phyloP scores from a whole-genome alignment of 352 stramenopile species.

The Phytophthora litchii region DNA sequence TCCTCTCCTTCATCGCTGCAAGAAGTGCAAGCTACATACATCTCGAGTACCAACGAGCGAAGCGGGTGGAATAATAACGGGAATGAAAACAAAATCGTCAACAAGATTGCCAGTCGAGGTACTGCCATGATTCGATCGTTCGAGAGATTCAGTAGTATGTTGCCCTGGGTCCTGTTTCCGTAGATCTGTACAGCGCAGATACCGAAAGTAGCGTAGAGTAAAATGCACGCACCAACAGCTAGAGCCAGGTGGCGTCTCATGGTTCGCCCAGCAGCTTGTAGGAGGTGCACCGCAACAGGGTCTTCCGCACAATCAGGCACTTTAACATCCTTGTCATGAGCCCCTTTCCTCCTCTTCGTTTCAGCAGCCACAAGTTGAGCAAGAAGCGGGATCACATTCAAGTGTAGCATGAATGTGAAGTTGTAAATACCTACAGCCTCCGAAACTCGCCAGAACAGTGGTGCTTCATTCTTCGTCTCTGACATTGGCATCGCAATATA shows the following conservation, averaged over 20 bases:
- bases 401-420: slow-evolving; percentile 84
- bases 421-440: slow-evolving; percentile 84
- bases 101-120: slow-evolving; percentile 63
- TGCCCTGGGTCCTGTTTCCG: slow-evolving; percentile 60
- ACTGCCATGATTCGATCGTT: slow-evolving; percentile 75
- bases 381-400: slow-evolving; percentile 80
- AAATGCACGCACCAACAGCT: slow-evolving; percentile 49
- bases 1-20: not conserved
- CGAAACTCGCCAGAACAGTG: slow-evolving; percentile 54
- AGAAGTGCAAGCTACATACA: slow-evolving; percentile 39
- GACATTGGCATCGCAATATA: not conserved
- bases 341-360: slow-evolving; percentile 4
- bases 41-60: slow-evolving; percentile 66
- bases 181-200: slow-evolving; percentile 69
- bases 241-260: slow-evolving; percentile 60
- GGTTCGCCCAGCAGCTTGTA: slow-evolving; percentile 28
- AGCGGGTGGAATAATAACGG: slow-evolving; percentile 77
- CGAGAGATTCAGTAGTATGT: slow-evolving; percentile 81
- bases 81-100: slow-evolving; percentile 81
- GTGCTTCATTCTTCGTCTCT: slow-evolving; percentile 3
- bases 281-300: slow-evolving; percentile 18
- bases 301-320: slow-evolving; percentile 11
- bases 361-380: slow-evolving; percentile 55
- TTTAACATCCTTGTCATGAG: slow-evolving; percentile 15
- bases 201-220: slow-evolving; percentile 71